Evolutionary conservation across 768 basidiomycete genomes (phyloP).

Genomic region (Vararia minispora): DNA sequence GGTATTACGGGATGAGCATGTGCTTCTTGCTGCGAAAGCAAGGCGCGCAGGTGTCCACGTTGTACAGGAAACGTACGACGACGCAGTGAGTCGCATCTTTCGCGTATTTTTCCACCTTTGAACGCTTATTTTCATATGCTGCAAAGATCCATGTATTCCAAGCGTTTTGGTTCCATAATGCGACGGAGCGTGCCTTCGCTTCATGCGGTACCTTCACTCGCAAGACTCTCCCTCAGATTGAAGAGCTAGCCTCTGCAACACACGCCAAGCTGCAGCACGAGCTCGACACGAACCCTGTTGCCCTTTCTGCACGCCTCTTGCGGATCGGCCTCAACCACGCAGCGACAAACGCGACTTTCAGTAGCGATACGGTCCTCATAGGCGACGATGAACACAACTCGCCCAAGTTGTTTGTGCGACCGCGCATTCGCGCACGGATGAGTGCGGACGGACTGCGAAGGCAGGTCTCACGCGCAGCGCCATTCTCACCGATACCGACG

Average conservation of each 20-base stretch:
- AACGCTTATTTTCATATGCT: background rate
- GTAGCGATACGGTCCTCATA: no score
- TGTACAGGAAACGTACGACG: constrained; percentile 81
- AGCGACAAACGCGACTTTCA: no score
- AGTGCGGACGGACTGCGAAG: no score
- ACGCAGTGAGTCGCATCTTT: constrained; percentile 49
- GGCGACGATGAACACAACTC: no score
- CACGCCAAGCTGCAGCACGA: constrained; percentile 58
- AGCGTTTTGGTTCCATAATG: constrained; percentile 67
- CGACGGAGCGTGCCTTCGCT: constrained; percentile 52
- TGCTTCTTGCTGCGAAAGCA: constrained; percentile 89
- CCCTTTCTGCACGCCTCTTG: no score
- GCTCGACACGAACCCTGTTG: no score
- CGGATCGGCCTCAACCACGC: no score
- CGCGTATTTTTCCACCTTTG: background rate
- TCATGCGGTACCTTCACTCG: constrained; percentile 65
- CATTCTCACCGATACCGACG: no score
- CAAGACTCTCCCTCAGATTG: constrained; percentile 41
- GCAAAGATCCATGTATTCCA: constrained; percentile 87
- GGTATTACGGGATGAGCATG: constrained; percentile 89
- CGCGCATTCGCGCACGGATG: no score
- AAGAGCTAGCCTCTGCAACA: constrained; percentile 40
- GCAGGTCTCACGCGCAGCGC: no score
- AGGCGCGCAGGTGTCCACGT: constrained; percentile 77
- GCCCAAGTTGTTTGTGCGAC: no score